Evolutionary conservation across 192 early-diverging fungal genomes (phyloP).

Genomic region (Podila verticillata): DNA sequence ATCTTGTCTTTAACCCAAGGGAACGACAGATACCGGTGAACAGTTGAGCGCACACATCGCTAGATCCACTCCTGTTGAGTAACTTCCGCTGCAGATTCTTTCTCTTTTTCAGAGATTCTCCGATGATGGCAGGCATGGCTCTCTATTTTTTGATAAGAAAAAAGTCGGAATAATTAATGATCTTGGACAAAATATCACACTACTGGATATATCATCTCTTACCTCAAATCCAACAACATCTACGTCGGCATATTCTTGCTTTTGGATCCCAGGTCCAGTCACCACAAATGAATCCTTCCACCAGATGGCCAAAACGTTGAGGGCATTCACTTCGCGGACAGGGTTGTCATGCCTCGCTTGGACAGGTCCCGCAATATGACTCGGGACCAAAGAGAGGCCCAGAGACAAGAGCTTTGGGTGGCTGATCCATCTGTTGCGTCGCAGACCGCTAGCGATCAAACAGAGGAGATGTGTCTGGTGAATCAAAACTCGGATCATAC

Average conservation of each 20-base stretch:
- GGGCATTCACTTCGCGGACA: constrained; percentile 29
- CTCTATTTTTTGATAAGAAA: constrained; percentile 3
- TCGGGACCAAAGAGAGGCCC: constrained; percentile 50
- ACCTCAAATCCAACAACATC: constrained; percentile 2
- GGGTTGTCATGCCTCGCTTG: constrained; percentile 7
- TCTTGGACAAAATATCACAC: no score
- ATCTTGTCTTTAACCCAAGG: constrained; percentile 61
- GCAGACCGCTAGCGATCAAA: constrained; percentile 60
- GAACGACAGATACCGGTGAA: constrained; percentile 59
- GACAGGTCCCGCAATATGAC: constrained; percentile 30
- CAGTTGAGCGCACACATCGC: constrained; percentile 56
- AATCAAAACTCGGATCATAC: constrained; percentile 59
- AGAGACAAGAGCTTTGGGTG: constrained; percentile 23
- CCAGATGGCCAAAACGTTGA: constrained; percentile 49
- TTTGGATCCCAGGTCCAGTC: constrained; percentile 41
- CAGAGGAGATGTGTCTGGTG: constrained; percentile 72
- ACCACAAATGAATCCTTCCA: constrained; percentile 53
- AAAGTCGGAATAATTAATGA: no score
- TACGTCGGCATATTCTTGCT: constrained; percentile 37
- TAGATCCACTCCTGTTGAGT: constrained; percentile 38
- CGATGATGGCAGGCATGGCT: constrained; percentile 17
- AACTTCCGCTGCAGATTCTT: constrained; percentile 32
- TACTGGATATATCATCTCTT: no score
- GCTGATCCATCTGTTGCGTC: constrained; percentile 66
- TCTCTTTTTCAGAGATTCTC: constrained; percentile 30